A percentile compares a stretch with the other conserved stretches of the same genome.
Conservation (phyloP, 768 basidiomycete species). For the Suillus clintonianus region DNA sequence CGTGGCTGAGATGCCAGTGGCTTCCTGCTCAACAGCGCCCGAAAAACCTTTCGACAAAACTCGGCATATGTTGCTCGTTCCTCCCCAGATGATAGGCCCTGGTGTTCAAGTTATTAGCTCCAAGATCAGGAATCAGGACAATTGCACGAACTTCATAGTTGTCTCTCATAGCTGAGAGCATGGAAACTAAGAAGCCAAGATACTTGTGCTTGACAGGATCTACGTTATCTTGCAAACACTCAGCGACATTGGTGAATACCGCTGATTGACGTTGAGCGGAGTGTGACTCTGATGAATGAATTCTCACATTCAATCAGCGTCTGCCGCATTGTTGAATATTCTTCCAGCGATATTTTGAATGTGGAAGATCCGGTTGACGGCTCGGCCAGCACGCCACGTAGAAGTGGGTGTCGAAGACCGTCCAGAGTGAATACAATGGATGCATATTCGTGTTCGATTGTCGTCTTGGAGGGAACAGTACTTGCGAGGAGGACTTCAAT, state of each 20-base stretch:
- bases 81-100: constrained; percentile 12
- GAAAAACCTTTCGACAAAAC: constrained; percentile 38
- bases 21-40: constrained; percentile 26
- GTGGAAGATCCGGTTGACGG: constrained; percentile 20
- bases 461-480: constrained; percentile 47
- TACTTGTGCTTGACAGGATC: constrained; percentile 39
- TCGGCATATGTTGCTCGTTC: constrained; percentile 32
- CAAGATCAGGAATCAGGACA: background rate
- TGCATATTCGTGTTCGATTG: constrained; percentile 61
- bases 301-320: constrained; percentile 33
- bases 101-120: constrained; percentile 9
- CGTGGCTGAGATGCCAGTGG: constrained; percentile 35
- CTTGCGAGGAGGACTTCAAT: constrained; percentile 55
- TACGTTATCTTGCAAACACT: constrained; percentile 34
- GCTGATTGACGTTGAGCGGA: constrained; percentile 22
- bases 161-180: constrained; percentile 55
- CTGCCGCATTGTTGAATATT: constrained; percentile 37
- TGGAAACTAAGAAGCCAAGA: constrained; percentile 41
- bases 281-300: constrained; percentile 4
- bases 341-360: constrained; percentile 31
- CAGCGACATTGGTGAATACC: constrained; percentile 46
- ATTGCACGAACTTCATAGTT: constrained; percentile 41
- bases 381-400: constrained; percentile 36
- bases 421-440: constrained; percentile 61
- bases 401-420: constrained; percentile 52